Evolutionary conservation across 176 grass and related monocot genomes (phyloP), one percentile per base, ranked within the genome.

Genomic region (Tuctoria greenei): DNA sequence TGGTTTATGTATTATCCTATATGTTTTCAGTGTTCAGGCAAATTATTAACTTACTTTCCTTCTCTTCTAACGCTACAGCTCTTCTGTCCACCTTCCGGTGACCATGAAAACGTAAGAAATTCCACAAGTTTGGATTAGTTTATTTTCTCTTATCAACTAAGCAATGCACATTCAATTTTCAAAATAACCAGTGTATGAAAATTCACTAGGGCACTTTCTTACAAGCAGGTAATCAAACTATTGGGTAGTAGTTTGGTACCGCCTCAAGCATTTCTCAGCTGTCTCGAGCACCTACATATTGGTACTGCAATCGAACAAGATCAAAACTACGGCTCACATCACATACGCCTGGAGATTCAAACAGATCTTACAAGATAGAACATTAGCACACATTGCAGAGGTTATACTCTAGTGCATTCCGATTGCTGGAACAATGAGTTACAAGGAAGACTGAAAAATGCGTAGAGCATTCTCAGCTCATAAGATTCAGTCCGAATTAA

Each of bases 361-460:
- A 57, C 28, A 28, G 39, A n/a, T 72, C 7, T 54, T 54, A 57
- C 10, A 72, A 42, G 40, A 46, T 78, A 41, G 9, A 8, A 41
- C 39, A 41, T 41, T 41, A 9, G 39, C 39, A 41, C 39, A 54
- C 40, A 41, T n/a, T 21, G 20, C 25, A 25, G 26, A 83, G 61
- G 54, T 75, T 25, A 56, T 17, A 17, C 9, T 66, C 39, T 8
- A 56, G 1, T 66, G 27, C 14, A 58, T 35, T 57, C 25, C 52
- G 61, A 54, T 31, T 18, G 5, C 37, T 35, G 4, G 35, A 69
- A 27, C 41, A 39, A 38, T 55, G 5, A 85, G 28, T 65, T 68
- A 62, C 52, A 85, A 43, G 59, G 60, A 82, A 60, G 28, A 47
- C 6, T 61, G 34, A 74, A 50, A 15, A 31, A 31, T 31, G 31